Percentiles rank a stretch among this genome's conserved stretches.
Evolutionary conservation across 1,284 basidiomycete species (phyloP).

Genomic region (Ganoderma sp.): DNA sequence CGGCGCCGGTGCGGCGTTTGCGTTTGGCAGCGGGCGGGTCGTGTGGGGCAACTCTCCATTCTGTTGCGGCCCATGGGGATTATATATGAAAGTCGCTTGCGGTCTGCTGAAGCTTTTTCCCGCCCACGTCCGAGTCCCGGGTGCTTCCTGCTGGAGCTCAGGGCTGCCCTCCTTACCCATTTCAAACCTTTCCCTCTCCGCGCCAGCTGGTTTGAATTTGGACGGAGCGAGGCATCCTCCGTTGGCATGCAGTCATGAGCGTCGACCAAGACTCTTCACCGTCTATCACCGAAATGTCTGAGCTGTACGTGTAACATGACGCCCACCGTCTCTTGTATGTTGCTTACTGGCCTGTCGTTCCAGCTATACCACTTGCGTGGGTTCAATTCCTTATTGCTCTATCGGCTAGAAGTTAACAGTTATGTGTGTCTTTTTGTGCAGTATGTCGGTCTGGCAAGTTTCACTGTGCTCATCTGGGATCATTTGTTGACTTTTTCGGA

Average conservation of each 20-base stretch:
- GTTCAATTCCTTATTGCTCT: background rate
- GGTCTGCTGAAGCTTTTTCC: background rate
- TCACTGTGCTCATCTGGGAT: conserved; percentile 55
- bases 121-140: conserved; percentile 2
- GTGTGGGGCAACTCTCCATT: background rate
- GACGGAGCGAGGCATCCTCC: background rate
- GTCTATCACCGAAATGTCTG: background rate
- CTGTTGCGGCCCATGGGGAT: conserved; percentile 1
- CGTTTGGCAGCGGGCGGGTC: background rate
- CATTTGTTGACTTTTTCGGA: conserved; percentile 55
- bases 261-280: background rate
- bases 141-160: background rate
- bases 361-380: background rate
- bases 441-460: conserved; percentile 56
- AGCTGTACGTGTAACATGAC: background rate
- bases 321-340: background rate
- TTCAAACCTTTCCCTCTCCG: background rate
- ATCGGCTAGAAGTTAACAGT: background rate
- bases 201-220: conserved; percentile 3
- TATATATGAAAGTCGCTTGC: background rate
- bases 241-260: background rate
- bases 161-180: background rate
- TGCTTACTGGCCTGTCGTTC: background rate
- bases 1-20: conserved; percentile 2
- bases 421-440: conserved; percentile 27